Evolutionary conservation across 108 stramenopile genomes (phyloP).

Genomic region (Skeletonema costatum): DNA sequence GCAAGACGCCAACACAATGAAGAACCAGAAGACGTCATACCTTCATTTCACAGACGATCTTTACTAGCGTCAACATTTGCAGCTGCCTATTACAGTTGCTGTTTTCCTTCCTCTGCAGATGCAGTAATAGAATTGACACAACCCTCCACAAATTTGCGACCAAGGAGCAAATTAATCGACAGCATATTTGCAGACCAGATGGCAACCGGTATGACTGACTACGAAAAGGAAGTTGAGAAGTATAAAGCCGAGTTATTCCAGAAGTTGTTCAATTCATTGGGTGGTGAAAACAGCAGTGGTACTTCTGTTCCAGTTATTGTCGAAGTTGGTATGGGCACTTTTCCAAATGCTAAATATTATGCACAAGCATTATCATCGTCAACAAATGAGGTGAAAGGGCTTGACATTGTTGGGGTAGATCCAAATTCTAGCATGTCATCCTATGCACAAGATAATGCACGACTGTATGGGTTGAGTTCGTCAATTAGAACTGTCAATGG

Average conservation of each 20-base stretch:
- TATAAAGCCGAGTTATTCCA: slow-evolving; percentile 51
- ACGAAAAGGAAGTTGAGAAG: slow-evolving; percentile 46
- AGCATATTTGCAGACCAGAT: slow-evolving; percentile 42
- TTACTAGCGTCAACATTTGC: neutral
- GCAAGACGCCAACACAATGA: neutral
- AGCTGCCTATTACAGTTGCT: neutral
- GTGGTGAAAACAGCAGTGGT: neutral
- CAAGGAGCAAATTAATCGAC: slow-evolving; percentile 27
- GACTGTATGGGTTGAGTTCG: slow-evolving; percentile 11
- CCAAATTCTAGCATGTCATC: slow-evolving; percentile 56
- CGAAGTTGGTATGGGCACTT: slow-evolving; percentile 62
- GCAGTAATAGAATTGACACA: slow-evolving; percentile 31
- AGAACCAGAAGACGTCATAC: neutral
- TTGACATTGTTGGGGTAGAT: slow-evolving; percentile 61
- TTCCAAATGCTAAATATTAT: slow-evolving; percentile 64
- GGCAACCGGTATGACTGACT: slow-evolving; percentile 49
- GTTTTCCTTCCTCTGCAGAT: slow-evolving; percentile 3
- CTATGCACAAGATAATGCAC: slow-evolving; percentile 53
- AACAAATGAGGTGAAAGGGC: neutral
- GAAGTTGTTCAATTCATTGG: slow-evolving; percentile 37
- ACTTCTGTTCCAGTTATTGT: slow-evolving; percentile 35
- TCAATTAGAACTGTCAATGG: slow-evolving; percentile 49
- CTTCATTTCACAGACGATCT: neutral
- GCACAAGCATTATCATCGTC: slow-evolving; percentile 13
- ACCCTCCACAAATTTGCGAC: slow-evolving; percentile 22